phyloP scores from a whole-genome alignment of 768 basidiomycete species.

The Agaricus blazei region DNA sequence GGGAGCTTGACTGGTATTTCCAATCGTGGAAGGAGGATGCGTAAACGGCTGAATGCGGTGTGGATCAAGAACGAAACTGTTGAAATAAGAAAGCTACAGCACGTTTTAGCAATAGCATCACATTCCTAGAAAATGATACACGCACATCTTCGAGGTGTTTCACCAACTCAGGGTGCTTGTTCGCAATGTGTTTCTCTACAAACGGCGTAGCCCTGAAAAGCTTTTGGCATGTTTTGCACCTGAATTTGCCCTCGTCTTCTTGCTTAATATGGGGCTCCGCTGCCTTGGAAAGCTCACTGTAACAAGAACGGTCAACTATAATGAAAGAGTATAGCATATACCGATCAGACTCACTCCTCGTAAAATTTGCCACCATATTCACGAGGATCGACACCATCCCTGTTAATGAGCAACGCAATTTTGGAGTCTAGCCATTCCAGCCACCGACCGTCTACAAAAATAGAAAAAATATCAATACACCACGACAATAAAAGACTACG shows the following conservation, averaged over 20 bases:
- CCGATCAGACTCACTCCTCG: slow-evolving; percentile 60
- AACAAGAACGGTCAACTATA: slow-evolving; percentile 11
- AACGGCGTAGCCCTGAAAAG: slow-evolving; percentile 96
- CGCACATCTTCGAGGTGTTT: slow-evolving; percentile 79
- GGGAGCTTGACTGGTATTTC: slow-evolving; percentile 62
- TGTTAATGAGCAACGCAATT: slow-evolving; percentile 74
- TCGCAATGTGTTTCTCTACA: slow-evolving; percentile 94
- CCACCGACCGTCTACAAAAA: slow-evolving; percentile 75
- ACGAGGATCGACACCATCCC: slow-evolving; percentile 75
- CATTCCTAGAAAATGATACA: neutral
- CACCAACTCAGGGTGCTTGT: slow-evolving; percentile 88
- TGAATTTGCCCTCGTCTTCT: slow-evolving; percentile 95
- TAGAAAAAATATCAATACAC: slow-evolving; percentile 8
- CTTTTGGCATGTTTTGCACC: slow-evolving; percentile 96
- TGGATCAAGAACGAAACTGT: slow-evolving; percentile 95
- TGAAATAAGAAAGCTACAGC: slow-evolving; percentile 78
- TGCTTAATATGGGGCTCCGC: slow-evolving; percentile 83
- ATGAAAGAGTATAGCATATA: neutral
- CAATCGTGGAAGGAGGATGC: slow-evolving; percentile 65
- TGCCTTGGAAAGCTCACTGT: slow-evolving; percentile 76
- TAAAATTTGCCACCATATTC: slow-evolving; percentile 87
- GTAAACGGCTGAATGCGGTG: slow-evolving; percentile 84
- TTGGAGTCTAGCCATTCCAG: slow-evolving; percentile 85
- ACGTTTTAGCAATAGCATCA: neutral
- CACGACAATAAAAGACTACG: slow-evolving; percentile 17